Evolutionary conservation across 495 filamentous ascomycete genomes (phyloP).

Genomic region (Friedmanniomyces simplex): DNA sequence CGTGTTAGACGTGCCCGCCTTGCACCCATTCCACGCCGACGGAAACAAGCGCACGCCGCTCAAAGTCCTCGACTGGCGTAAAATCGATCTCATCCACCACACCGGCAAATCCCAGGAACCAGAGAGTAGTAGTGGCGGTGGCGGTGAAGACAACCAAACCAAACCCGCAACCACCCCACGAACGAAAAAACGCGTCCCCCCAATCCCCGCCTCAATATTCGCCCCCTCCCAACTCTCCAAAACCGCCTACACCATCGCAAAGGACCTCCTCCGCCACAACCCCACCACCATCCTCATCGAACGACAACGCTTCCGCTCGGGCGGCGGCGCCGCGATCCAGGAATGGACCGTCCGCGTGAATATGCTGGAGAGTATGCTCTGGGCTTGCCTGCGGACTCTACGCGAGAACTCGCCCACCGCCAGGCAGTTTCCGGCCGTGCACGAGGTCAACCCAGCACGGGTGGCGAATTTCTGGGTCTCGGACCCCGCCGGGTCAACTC

Average conservation of each 20-base stretch:
- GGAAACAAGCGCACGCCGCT: not conserved
- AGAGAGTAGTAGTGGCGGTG: no score
- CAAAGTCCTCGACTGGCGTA: constrained; percentile 2
- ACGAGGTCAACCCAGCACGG: constrained; percentile 25
- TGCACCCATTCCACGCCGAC: not conserved
- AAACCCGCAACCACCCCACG: not conserved
- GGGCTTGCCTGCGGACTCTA: constrained; percentile 59
- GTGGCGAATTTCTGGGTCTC: constrained; percentile 29
- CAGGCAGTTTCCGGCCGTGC: not conserved
- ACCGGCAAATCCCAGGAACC: no score
- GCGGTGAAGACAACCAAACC: not conserved
- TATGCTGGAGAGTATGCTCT: constrained; percentile 79
- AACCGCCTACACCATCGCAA: constrained; percentile 53
- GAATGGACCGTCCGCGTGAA: constrained; percentile 92
- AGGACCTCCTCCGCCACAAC: constrained; percentile 35
- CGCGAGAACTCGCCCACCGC: constrained; percentile 5
- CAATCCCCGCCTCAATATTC: constrained; percentile 30
- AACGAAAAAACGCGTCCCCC: not conserved
- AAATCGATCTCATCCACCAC: constrained; percentile 7
- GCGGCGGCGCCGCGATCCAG: constrained; percentile 50
- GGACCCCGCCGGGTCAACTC: not conserved
- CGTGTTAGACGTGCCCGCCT: constrained; percentile 26
- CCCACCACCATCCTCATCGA: constrained; percentile 79
- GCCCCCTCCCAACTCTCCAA: constrained; percentile 46
- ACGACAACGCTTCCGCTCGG: constrained; percentile 74